A percentile compares a stretch with the other conserved stretches of the same genome.
Conservation (phyloP, 2,329 filamentous ascomycete species). For the Rhynchosporium secalis region DNA sequence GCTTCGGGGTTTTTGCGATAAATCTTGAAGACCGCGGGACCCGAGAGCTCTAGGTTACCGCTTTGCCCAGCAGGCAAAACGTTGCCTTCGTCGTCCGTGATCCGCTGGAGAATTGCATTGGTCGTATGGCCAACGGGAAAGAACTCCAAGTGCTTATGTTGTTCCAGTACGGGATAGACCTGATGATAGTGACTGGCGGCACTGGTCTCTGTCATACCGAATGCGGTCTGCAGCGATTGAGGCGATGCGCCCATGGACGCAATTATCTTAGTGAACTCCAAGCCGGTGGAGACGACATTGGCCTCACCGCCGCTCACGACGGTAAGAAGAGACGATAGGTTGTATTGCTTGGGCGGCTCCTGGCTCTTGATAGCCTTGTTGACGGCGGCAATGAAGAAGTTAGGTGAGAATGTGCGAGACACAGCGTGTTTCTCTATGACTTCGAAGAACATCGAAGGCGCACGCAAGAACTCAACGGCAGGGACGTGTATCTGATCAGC, state of each 20-base stretch:
- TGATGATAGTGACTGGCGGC: constrained; percentile 47
- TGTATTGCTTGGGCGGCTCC: constrained; percentile 14
- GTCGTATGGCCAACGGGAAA: constrained; percentile 45
- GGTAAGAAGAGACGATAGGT: constrained; percentile 38
- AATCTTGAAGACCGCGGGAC: constrained; percentile 60
- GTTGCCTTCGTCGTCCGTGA: constrained; percentile 31
- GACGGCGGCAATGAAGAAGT: constrained; percentile 43
- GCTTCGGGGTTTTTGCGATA: constrained; percentile 47
- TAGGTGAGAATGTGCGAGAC: constrained; percentile 47
- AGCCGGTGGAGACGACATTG: constrained; percentile 42
- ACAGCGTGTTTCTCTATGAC: constrained; percentile 45
- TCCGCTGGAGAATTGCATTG: constrained; percentile 43
- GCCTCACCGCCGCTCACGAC: constrained; percentile 50
- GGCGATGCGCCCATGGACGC: constrained; percentile 37
- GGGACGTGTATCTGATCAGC: constrained; percentile 49
- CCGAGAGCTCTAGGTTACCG: constrained; percentile 38
- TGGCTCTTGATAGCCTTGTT: constrained; percentile 5
- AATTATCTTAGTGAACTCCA: constrained; percentile 37
- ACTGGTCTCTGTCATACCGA: constrained; percentile 55
- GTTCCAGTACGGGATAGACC: constrained; percentile 45
- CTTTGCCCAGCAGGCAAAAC: constrained; percentile 38
- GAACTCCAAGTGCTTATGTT: constrained; percentile 35
- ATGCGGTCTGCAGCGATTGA: constrained; percentile 44
- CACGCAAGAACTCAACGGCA: constrained; percentile 44
- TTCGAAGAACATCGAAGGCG: constrained; percentile 44